These are phyloP conservation scores for Alternaria gaisen DNA, from an alignment of 2,329 filamentous ascomycete genomes.

Conservation along the genomic window DNA sequence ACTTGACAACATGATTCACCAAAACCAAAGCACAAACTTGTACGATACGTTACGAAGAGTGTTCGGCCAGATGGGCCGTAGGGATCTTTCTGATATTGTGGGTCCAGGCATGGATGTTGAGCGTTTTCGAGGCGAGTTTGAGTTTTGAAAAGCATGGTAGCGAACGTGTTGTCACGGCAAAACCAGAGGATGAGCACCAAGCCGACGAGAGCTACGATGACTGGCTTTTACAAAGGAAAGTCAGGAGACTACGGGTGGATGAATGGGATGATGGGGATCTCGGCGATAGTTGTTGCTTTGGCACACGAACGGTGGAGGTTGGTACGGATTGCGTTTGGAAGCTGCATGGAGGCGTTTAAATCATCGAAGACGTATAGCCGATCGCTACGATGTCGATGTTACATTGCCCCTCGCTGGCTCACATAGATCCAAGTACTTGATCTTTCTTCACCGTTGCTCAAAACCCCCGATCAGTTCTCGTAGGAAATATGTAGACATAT, in stretches of 20 bases:
- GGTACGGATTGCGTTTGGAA: slow-evolving; percentile 39
- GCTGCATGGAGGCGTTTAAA: slow-evolving; percentile 41
- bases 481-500: not conserved
- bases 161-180: not conserved
- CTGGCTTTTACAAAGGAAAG: slow-evolving; percentile 30
- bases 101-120: slow-evolving; percentile 91
- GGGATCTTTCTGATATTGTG: slow-evolving; percentile 88
- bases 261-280: slow-evolving; percentile 29
- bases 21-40: slow-evolving; percentile 96
- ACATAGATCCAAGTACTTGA: not conserved
- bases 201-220: slow-evolving; percentile 14
- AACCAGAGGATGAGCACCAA: not conserved
- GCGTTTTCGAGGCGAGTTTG: slow-evolving; percentile 87
- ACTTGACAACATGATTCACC: slow-evolving; percentile 85
- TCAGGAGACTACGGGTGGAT: slow-evolving; percentile 15
- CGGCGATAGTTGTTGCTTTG: slow-evolving; percentile 45
- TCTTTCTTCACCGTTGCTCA: not conserved
- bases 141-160: slow-evolving; percentile 66
- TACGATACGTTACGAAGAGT: slow-evolving; percentile 94
- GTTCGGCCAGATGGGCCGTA: slow-evolving; percentile 93
- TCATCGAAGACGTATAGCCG: not conserved
- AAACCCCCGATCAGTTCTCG: not conserved
- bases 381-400: not conserved
- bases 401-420: not conserved
- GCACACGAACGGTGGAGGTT: slow-evolving; percentile 34